These are phyloP conservation scores for Quercus berberidifolia DNA, from an alignment of 306 rosid species.

Conservation along the genomic window DNA sequence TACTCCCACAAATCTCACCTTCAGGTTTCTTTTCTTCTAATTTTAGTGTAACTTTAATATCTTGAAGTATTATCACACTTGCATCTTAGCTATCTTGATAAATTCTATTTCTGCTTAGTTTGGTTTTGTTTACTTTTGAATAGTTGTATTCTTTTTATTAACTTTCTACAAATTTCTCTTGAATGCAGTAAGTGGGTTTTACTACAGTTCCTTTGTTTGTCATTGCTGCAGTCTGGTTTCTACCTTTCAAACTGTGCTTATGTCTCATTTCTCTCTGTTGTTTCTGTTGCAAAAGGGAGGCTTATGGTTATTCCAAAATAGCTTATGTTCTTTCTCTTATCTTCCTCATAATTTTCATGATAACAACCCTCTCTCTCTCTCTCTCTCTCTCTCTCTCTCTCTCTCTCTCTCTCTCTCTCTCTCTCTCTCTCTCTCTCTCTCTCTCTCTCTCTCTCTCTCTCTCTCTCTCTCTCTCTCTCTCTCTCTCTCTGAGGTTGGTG, in stretches of 20 bases:
- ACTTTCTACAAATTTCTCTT: not conserved
- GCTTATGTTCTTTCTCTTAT: constrained; percentile 45
- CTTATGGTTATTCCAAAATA: constrained; percentile 35
- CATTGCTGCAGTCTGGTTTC: constrained; percentile 43
- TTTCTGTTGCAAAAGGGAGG: constrained; percentile 25
- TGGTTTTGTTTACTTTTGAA: not conserved
- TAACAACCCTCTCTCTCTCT: constrained; percentile 20
- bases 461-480: constrained; percentile 4
- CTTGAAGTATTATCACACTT: no score
- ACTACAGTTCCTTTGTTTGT: constrained; percentile 52
- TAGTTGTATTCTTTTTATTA: not conserved
- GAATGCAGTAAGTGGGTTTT: constrained; percentile 43
- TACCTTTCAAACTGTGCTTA: constrained; percentile 36
- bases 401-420: not conserved
- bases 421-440: no score
- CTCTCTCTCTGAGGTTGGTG: no score
- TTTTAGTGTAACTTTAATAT: not conserved
- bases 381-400: no score
- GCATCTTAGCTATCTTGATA: no score
- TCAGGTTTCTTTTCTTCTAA: not conserved
- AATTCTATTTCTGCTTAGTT: not conserved
- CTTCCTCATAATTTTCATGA: constrained; percentile 40
- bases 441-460: constrained; percentile 10
- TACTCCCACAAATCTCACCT: not conserved
- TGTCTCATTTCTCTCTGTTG: constrained; percentile 23